phyloP scores from a whole-genome alignment of 768 basidiomycete genomes.

The Ramaria rubella region DNA sequence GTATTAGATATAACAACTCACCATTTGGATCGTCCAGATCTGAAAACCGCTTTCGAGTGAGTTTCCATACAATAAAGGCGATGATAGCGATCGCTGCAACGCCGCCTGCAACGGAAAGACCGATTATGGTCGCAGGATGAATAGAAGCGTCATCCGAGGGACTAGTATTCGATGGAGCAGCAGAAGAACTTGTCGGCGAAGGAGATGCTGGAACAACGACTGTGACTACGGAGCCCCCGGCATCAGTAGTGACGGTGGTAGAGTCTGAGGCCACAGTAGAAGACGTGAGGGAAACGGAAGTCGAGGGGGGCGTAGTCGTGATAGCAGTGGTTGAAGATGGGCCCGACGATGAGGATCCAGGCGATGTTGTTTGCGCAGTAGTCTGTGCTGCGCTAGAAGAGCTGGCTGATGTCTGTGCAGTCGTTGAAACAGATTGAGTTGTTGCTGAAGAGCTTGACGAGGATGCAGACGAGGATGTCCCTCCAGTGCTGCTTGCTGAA shows the following conservation, averaged over 20 bases:
- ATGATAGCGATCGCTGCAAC: constrained; percentile 64
- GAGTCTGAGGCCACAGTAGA: not conserved
- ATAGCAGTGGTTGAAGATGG: too few relatives aligned
- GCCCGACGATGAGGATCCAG: constrained; percentile 1
- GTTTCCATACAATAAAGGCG: constrained; percentile 80
- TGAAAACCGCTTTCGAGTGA: constrained; percentile 68
- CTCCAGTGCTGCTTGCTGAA: not conserved
- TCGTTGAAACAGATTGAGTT: constrained; percentile 5
- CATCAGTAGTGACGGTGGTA: constrained; percentile 19
- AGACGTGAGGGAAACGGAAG: constrained; percentile 8
- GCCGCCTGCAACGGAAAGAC: constrained; percentile 76
- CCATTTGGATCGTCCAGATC: constrained; percentile 65
- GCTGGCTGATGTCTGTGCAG: constrained; percentile 7
- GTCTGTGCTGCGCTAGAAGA: constrained; percentile 8
- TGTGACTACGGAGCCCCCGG: constrained; percentile 26
- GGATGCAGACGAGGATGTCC: constrained; percentile 3
- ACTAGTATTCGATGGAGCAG: constrained; percentile 22
- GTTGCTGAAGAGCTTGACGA: constrained; percentile 9
- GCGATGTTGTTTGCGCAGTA: constrained; percentile 2
- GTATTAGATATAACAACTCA: constrained; percentile 23
- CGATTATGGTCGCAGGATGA: constrained; percentile 52
- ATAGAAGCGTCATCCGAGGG: constrained; percentile 18
- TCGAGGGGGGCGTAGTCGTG: constrained; percentile 5
- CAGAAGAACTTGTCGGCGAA: constrained; percentile 18
- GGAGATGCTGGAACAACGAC: constrained; percentile 15